Base-by-base conservation (phyloP, 179 eudicot genomes). In the Spergularia azorica region DNA sequence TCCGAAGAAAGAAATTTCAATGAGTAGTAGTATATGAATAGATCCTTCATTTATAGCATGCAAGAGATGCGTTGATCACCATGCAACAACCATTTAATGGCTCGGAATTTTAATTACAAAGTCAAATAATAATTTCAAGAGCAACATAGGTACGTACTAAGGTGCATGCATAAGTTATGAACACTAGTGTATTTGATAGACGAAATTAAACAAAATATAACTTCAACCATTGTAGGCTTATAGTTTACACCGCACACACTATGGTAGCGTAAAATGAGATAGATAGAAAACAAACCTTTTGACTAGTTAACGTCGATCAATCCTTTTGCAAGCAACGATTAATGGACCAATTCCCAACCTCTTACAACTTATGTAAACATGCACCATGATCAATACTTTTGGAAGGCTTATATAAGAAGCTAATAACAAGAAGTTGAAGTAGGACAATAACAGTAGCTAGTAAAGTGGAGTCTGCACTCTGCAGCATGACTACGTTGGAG, bases 401-500 rank as follows among this genome's bases (percentile, higher is more conserved):
- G 62, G 58, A 32, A 21, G 55, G 62, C 50, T 60, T 60, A 32
- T 77, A 77, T 77, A 77, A 77, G 9, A 41, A 67, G 67, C 62
- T n/a, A 7, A 7, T 43, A 43, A 26, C 48, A 43, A 52, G 21
- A 17, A 50, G 41, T 66, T 16, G 55, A 12, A 66, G 52, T 13
- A 14, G 41, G 18, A 56, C 48, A 3, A 48, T 20, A 46, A 5
- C 16, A 14, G 36, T 67, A 20, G 39, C 21, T 16, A 26, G 39
- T 7, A 21, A 13, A 56, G 43, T 69, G 32, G 20, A 26, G 26
- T 41, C 48, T 70, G 69, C 56, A 70, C 2, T 26, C 32, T 26
- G 32, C 32, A 26, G 32, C 32, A 26, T 77, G 80, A 71, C 70
- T 54, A 62, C 36, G 55, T 70, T 48, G 9, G 63, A 77, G 70